Percentiles rank a stretch among this genome's conserved stretches.
Evolutionary conservation across 2,329 filamentous ascomycete species (phyloP).

Genomic region (Nigrospora oryzae): DNA sequence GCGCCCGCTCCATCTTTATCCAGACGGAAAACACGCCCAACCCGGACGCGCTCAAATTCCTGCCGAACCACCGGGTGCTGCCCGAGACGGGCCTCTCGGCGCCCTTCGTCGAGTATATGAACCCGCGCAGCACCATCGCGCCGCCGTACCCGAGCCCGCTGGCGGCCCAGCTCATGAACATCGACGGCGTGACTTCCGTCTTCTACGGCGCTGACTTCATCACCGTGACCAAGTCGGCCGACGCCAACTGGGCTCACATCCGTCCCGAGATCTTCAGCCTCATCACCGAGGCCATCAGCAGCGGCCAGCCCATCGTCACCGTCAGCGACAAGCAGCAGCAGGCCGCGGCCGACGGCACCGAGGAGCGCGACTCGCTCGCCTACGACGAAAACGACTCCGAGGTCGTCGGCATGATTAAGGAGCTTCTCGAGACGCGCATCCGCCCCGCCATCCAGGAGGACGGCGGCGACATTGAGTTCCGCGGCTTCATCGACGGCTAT

Average conservation of each 20-base stretch:
- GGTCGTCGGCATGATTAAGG: slow-evolving; percentile 97
- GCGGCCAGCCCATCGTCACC: slow-evolving; percentile 73
- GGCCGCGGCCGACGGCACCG: slow-evolving; percentile 26
- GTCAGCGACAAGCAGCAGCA: slow-evolving; percentile 53
- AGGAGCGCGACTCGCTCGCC: slow-evolving; percentile 62
- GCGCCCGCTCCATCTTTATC: slow-evolving; percentile 80
- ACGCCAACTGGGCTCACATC: slow-evolving; percentile 88
- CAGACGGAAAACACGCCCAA: slow-evolving; percentile 95
- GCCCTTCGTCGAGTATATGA: slow-evolving; percentile 86
- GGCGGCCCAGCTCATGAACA: slow-evolving; percentile 81
- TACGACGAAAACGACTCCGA: slow-evolving; percentile 91
- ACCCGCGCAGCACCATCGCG: slow-evolving; percentile 77
- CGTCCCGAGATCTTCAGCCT: slow-evolving; percentile 92
- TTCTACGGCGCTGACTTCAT: slow-evolving; percentile 97
- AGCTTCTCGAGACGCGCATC: slow-evolving; percentile 90
- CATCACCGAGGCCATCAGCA: slow-evolving; percentile 86
- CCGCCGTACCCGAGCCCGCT: slow-evolving; percentile 87
- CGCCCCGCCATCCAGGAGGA: slow-evolving; percentile 95
- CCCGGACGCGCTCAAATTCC: slow-evolving; percentile 91
- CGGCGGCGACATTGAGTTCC: slow-evolving; percentile 92
- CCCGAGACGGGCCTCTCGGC: slow-evolving; percentile 58
- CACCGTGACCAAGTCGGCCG: slow-evolving; percentile 83
- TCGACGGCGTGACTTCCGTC: slow-evolving; percentile 89
- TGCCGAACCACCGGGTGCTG: slow-evolving; percentile 81
- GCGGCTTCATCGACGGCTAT: slow-evolving; percentile 78